These are phyloP conservation scores for Spinacia oleracea DNA, from an alignment of 179 eudicot species.

Conservation along the genomic window DNA sequence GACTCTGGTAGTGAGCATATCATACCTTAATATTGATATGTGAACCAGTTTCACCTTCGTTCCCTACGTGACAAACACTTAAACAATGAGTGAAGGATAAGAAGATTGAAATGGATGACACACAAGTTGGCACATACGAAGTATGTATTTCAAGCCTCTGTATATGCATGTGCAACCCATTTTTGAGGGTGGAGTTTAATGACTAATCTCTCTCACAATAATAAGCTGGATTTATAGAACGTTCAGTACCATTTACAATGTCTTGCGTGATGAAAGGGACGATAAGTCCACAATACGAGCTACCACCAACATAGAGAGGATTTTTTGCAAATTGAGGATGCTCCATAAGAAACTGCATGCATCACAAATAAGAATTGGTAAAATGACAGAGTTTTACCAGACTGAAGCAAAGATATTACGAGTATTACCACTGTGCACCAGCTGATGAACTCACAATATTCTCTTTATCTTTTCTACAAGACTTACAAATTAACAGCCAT, in stretches of 20 bases:
- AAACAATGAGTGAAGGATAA: neutral
- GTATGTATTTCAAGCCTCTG: neutral
- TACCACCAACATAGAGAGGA: constrained; percentile 30
- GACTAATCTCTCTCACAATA: neutral
- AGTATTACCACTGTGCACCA: neutral
- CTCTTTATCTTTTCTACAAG: neutral
- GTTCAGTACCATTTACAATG: constrained; percentile 27
- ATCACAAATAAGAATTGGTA: neutral
- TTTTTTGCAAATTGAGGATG: constrained; percentile 26
- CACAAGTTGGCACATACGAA: neutral
- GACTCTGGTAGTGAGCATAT: neutral
- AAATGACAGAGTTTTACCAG: neutral
- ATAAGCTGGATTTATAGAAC: neutral
- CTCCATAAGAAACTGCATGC: constrained; percentile 28
- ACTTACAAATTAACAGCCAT: neutral
- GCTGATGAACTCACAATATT: neutral
- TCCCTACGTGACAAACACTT: constrained; percentile 18
- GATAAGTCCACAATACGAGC: constrained; percentile 31
- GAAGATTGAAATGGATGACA: neutral
- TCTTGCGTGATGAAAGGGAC: constrained; percentile 30
- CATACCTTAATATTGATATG: constrained; percentile 28
- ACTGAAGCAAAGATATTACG: neutral
- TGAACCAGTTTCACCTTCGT: constrained; percentile 21
- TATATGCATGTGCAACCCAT: neutral
- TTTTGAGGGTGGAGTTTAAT: neutral